Conservation (phyloP, 768 basidiomycete genomes). For the Clitopilus hobsonii region DNA sequence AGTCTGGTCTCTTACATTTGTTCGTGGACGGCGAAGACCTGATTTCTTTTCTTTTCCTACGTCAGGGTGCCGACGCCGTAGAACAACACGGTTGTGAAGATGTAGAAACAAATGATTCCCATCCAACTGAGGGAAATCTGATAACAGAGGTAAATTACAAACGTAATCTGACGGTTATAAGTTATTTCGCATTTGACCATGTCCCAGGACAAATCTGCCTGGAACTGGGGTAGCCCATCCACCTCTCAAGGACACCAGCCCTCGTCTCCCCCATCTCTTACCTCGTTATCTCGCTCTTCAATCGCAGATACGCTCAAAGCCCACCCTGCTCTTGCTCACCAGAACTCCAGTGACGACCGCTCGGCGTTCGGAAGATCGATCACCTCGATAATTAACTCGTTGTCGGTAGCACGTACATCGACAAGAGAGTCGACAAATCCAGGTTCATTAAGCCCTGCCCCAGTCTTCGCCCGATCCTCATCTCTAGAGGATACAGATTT, state of each 20-base stretch:
- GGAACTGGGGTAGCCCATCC: not conserved
- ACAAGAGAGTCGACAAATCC: constrained; percentile 31
- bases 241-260: not conserved
- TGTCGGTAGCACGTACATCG: constrained; percentile 55
- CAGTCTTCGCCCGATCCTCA: not conserved
- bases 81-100: too few relatives aligned
- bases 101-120: too few relatives aligned
- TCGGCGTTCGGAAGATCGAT: constrained; percentile 59
- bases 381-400: constrained; percentile 65
- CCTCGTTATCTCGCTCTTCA: not conserved
- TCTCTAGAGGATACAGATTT: not conserved
- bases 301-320: constrained; percentile 32
- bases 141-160: too few relatives aligned
- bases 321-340: constrained; percentile 14
- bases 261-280: not conserved
- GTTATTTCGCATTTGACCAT: not conserved
- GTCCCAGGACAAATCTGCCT: not conserved
- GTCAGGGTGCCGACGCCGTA: too few relatives aligned
- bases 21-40: too few relatives aligned
- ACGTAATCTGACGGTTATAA: not conserved
- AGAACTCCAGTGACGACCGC: constrained; percentile 16
- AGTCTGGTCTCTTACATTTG: too few relatives aligned
- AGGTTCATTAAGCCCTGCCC: not conserved
- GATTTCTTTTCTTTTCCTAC: too few relatives aligned
- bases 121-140: too few relatives aligned